A percentile compares a stretch with the other conserved stretches of the same genome.
These are phyloP conservation scores for Colletotrichum sp. DNA, from an alignment of 2,329 filamentous ascomycete species.

Conservation along the genomic window DNA sequence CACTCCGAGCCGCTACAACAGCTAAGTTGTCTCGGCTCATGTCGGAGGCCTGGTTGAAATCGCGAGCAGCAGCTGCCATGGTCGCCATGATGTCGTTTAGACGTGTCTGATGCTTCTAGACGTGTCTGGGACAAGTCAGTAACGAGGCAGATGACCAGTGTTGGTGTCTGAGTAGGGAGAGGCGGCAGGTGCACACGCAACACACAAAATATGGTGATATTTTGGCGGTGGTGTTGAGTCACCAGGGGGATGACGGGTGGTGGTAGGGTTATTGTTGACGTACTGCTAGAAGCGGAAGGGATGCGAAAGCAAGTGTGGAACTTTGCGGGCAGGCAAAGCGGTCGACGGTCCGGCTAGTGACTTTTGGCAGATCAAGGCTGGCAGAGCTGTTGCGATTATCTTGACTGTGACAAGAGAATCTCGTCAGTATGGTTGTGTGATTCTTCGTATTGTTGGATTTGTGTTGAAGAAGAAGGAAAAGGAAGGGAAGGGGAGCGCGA, in stretches of 20 bases:
- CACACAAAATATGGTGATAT: background rate
- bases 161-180: background rate
- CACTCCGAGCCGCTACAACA: constrained; percentile 73
- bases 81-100: constrained; percentile 60
- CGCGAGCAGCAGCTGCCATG: constrained; percentile 71
- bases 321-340: constrained; percentile 25
- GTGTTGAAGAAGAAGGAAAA: constrained; percentile 44
- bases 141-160: constrained; percentile 11
- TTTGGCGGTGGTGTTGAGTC: constrained; percentile 18
- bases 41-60: constrained; percentile 66
- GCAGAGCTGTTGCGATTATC: constrained; percentile 63
- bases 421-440: constrained; percentile 50
- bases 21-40: constrained; percentile 71
- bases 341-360: constrained; percentile 23
- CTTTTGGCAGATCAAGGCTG: constrained; percentile 34
- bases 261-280: constrained; percentile 15
- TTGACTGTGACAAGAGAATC: constrained; percentile 66
- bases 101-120: constrained; percentile 47
- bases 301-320: constrained; percentile 23
- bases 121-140: constrained; percentile 36
- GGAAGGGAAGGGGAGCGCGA: constrained; percentile 38
- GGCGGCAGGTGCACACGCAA: background rate
- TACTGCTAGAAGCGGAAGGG: constrained; percentile 29
- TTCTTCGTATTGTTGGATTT: constrained; percentile 53
- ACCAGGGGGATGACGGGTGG: constrained; percentile 6